Conservation (phyloP, 2,329 filamentous ascomycete species). For the Cryphonectria nitschkei region DNA sequence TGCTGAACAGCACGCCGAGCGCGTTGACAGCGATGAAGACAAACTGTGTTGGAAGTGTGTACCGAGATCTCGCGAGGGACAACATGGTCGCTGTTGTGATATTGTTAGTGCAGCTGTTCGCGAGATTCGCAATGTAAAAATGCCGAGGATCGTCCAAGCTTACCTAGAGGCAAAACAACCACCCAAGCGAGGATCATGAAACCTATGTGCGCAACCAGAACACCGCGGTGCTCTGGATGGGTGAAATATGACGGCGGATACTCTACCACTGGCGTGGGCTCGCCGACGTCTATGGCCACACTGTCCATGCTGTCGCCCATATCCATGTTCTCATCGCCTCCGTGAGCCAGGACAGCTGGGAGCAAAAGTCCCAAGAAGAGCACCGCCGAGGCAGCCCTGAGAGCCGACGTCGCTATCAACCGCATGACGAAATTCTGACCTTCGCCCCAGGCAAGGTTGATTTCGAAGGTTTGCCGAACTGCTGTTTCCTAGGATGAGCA, state of each 20-base stretch:
- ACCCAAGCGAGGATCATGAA: slow-evolving; percentile 73
- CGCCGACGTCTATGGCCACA: slow-evolving; percentile 35
- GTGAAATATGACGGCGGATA: slow-evolving; percentile 45
- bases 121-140: not conserved
- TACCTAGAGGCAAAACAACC: slow-evolving; percentile 70
- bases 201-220: slow-evolving; percentile 62
- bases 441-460: not conserved
- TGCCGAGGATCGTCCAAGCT: slow-evolving; percentile 35
- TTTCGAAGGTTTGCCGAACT: not conserved
- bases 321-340: slow-evolving; percentile 37
- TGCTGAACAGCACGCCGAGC: slow-evolving; percentile 65
- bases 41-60: slow-evolving; percentile 71
- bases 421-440: slow-evolving; percentile 30
- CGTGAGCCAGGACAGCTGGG: slow-evolving; percentile 40
- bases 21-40: slow-evolving; percentile 67
- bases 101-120: slow-evolving; percentile 26
- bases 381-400: slow-evolving; percentile 35
- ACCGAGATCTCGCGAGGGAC: slow-evolving; percentile 77
- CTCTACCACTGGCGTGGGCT: slow-evolving; percentile 34
- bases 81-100: slow-evolving; percentile 74
- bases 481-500: not conserved
- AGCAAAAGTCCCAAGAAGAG: slow-evolving; percentile 37
- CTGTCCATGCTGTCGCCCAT: slow-evolving; percentile 35
- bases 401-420: slow-evolving; percentile 31
- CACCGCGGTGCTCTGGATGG: slow-evolving; percentile 41